Base-by-base conservation (phyloP, 139 green algal species). In the Closterium sp. region DNA sequence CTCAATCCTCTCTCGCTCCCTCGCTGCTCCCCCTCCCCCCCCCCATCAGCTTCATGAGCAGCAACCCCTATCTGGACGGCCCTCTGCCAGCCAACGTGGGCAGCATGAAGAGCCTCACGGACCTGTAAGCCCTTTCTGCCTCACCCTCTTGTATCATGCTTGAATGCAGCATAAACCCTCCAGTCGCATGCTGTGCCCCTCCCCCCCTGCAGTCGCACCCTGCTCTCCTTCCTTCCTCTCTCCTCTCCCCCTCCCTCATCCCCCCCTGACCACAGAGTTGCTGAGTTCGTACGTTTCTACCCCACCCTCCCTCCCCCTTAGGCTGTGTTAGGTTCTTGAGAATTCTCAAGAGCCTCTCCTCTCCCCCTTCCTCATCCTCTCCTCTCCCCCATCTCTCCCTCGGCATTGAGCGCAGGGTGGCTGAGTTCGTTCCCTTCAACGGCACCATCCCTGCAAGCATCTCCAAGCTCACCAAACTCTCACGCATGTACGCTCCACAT, bases 191-290 rank as follows among this genome's bases (percentile, higher is more conserved):
- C 55, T 76, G 16, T 19, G 4, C 16, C 6, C 0, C 12, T 25
- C 69, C 23, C 69, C 23, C 3, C 87, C 32, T 89, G 32, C 16
- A 34, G 89, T 90, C 87, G 23, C 16, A 34, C 87, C 33, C n/a
- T 91, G 23, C 32, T 34, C 89, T 5, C 23, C 87, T 89, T 89
- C 32, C 87, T 25, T 34, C 32, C 23, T 90, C 64, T 89, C 87
- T 90, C 87, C 69, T 89, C 87, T 89, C 25, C n/a, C n/a, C n/a
- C n/a, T n/a, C n/a, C n/a, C n/a, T n/a, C n/a, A n/a, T n/a, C n/a
- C n/a, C n/a, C n/a, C n/a, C n/a, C n/a, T n/a, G n/a, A n/a, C n/a
- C n/a, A n/a, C n/a, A n/a, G n/a, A n/a, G n/a, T n/a, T n/a, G n/a
- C n/a, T n/a, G n/a, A n/a, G n/a, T n/a, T n/a, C n/a, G n/a, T n/a